Percentiles rank a stretch among this genome's conserved stretches.
Conservation (phyloP, 352 stramenopile species). For the Globisporangium canariense region DNA sequence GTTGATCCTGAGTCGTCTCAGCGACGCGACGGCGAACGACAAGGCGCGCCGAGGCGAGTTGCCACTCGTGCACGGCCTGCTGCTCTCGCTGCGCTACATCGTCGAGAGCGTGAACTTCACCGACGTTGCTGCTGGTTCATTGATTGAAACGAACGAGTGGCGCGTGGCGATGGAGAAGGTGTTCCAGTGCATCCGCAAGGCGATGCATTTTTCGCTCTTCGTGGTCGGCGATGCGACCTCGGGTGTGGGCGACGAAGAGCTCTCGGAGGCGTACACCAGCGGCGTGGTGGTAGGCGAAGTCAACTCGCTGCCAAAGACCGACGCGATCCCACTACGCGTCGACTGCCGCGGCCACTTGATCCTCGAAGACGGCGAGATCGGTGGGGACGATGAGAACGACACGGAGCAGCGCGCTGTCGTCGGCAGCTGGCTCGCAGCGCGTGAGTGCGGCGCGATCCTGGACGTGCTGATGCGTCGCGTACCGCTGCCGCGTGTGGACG, state of each 20-base stretch:
- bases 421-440: conserved; percentile 82
- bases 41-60: conserved; percentile 45
- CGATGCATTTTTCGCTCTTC: conserved; percentile 60
- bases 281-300: conserved; percentile 70
- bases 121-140: conserved; percentile 20
- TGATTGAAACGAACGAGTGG: conserved; percentile 29
- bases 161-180: conserved; percentile 38
- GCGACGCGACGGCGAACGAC: conserved; percentile 25
- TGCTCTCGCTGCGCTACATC: conserved; percentile 75
- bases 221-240: conserved; percentile 77
- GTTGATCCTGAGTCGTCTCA: conserved; percentile 43
- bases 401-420: conserved; percentile 77
- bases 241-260: conserved; percentile 52
- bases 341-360: conserved; percentile 82
- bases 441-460: conserved; percentile 78
- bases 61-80: conserved; percentile 69
- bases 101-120: conserved; percentile 59
- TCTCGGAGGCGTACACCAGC: conserved; percentile 55
- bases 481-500: conserved; percentile 33
- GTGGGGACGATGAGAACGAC: conserved; percentile 45
- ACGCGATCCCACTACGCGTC: conserved; percentile 55
- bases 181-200: conserved; percentile 50
- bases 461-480: conserved; percentile 69
- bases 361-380: conserved; percentile 41
- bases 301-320: conserved; percentile 45